Evolutionary conservation across 1,139 yeast species (phyloP), one percentile per base, ranked within the genome.

Genomic region (Meyerozyma guilliermondii): DNA sequence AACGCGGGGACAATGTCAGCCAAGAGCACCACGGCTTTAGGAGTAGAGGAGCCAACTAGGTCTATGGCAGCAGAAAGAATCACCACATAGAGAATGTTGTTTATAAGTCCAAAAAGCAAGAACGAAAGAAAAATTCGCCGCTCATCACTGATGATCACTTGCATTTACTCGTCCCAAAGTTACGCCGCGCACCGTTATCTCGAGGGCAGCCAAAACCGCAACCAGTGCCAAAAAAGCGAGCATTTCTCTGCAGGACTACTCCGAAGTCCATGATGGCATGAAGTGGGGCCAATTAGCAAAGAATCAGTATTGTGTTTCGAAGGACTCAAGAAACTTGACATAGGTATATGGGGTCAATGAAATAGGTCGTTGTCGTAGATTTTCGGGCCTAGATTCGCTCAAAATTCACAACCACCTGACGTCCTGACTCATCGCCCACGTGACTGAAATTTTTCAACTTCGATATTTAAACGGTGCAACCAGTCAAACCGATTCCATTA

Each of bases 51-150:
- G 0, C 97, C 96, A 1, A 91, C 97, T 16, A 92, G 67, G 57
- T 92, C 98, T 34, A 87, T 79, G 3, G 98, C 98, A 0, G 98
- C 96, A 0, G 95, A 83, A 17, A 92, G 68, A 36, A 91, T 89
- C 26, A 92, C 92, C 39, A 91, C 98, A 64, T 91, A 92, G 2
- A 91, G 75, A 6, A 91, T 85, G 59, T 92, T 92, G 63, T 92
- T 92, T 39, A 89, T 68, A 16, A 91, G 74, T 0, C 98, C 98
- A 63, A 91, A 87, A 3, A 83, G 59, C 80, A 94, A 84, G 62
- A 91, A 91, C 7, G 85, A 71, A 0, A 61, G 41, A 51, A 80
- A 83, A 3, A 70, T 59, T 24, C 50, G 41, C 11, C n/a, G 27
- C 13, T 35, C 28, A 10, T 35, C 38, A 5, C 36, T 18, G 1